Evolutionary conservation across 257 asterid genomes (phyloP).

Genomic region (Fraxinus anomala): DNA sequence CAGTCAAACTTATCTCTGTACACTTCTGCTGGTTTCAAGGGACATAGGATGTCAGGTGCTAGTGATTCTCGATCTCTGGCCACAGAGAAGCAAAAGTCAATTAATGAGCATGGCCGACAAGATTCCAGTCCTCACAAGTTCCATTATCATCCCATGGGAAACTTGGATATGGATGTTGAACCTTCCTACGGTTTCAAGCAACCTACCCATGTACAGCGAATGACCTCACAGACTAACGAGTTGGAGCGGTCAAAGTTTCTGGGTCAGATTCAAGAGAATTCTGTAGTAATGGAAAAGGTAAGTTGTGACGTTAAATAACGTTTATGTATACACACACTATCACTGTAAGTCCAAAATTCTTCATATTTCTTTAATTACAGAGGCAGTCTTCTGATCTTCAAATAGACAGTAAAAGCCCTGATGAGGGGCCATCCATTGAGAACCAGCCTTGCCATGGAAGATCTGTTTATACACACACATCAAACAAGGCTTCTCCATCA

Average conservation of each 20-base stretch:
- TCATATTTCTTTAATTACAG: constrained; percentile 43
- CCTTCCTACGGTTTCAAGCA: constrained; percentile 49
- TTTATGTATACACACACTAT: constrained; percentile 3
- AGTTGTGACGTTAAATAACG: constrained; percentile 20
- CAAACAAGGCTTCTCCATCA: constrained; percentile 41
- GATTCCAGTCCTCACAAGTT: constrained; percentile 63
- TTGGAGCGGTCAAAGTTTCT: constrained; percentile 51
- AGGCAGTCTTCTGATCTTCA: constrained; percentile 52
- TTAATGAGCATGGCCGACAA: constrained; percentile 46
- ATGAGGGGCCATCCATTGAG: constrained; percentile 45
- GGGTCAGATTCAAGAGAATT: constrained; percentile 50
- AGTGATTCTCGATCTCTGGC: constrained; percentile 55
- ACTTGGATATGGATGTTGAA: constrained; percentile 59
- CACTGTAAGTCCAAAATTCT: constrained; percentile 15
- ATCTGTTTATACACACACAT: constrained; percentile 41
- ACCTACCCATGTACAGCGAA: constrained; percentile 42
- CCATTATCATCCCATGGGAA: constrained; percentile 90
- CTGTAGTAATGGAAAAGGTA: constrained; percentile 51
- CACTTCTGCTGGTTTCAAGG: constrained; percentile 56
- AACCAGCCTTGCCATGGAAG: constrained; percentile 43
- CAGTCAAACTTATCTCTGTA: constrained; percentile 56
- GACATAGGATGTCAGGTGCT: constrained; percentile 48
- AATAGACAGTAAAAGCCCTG: constrained; percentile 41
- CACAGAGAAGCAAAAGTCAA: constrained; percentile 56
- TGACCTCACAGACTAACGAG: constrained; percentile 44